These are phyloP conservation scores for Colletotrichum tropicicola DNA, from an alignment of 2,329 filamentous ascomycete genomes.

Conservation along the genomic window DNA sequence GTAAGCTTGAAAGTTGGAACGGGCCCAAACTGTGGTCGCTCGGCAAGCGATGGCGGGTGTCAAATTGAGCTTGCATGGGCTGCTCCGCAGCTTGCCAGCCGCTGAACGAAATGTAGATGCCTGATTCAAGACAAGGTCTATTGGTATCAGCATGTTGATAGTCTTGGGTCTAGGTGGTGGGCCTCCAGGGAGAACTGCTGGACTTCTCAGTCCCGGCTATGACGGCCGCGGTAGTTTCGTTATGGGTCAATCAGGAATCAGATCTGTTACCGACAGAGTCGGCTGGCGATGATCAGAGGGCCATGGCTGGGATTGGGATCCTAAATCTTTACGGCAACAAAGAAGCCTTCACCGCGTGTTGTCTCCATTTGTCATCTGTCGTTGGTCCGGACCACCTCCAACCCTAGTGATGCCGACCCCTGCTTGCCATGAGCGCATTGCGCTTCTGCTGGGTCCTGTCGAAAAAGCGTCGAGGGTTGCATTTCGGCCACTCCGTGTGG, in stretches of 20 bases:
- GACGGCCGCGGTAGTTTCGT: background rate
- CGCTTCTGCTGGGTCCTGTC: background rate
- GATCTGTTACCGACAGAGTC: background rate
- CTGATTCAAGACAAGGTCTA: background rate
- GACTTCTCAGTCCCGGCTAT: background rate
- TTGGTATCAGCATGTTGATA: background rate
- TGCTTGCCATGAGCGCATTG: background rate
- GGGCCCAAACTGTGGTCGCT: background rate
- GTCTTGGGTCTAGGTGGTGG: background rate
- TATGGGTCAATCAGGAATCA: background rate
- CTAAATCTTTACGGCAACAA: background rate
- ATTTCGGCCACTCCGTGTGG: slow-evolving; percentile 7
- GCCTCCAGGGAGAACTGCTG: background rate
- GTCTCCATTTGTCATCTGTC: slow-evolving; percentile 1
- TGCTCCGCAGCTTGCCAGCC: too few species aligned
- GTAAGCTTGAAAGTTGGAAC: background rate
- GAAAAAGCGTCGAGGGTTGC: background rate
- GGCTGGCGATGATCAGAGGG: background rate
- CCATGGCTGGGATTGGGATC: background rate
- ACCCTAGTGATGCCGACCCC: background rate
- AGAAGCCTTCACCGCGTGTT: background rate
- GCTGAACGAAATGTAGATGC: background rate
- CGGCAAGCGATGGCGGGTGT: too few species aligned
- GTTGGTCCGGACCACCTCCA: background rate
- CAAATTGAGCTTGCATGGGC: too few species aligned